Evolutionary conservation across 805 yeast genomes (phyloP).

Genomic region (Candida nemodendra): DNA sequence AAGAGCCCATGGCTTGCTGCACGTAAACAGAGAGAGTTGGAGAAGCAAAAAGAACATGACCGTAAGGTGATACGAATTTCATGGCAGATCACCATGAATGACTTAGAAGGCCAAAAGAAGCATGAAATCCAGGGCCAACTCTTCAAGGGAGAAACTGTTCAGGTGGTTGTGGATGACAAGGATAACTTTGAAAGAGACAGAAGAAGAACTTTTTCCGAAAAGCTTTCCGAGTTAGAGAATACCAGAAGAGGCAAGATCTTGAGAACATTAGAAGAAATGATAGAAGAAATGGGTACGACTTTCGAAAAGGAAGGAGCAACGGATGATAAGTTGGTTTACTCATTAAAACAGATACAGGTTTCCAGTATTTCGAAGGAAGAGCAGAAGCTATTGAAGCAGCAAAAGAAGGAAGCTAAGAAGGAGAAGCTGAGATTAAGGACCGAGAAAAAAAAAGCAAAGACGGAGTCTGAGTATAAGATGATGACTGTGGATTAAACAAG

Average conservation of each 20-base stretch:
- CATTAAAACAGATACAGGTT: slow-evolving; percentile 11
- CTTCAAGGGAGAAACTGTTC: slow-evolving; percentile 42
- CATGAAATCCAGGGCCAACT: slow-evolving; percentile 47
- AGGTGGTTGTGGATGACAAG: slow-evolving; percentile 41
- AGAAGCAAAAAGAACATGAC: slow-evolving; percentile 20
- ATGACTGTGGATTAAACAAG: slow-evolving; percentile 15
- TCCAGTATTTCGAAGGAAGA: slow-evolving; percentile 20
- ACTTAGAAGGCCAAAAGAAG: slow-evolving; percentile 50
- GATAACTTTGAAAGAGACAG: slow-evolving; percentile 24
- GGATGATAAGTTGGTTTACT: slow-evolving; percentile 18
- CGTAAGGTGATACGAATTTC: slow-evolving; percentile 49
- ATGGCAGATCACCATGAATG: slow-evolving; percentile 57
- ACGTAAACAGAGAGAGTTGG: slow-evolving; percentile 9
- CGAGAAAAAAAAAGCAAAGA: slow-evolving; percentile 16
- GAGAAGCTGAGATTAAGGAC: slow-evolving; percentile 27
- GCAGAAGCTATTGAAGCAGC: slow-evolving; percentile 31
- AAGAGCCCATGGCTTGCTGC: slow-evolving; percentile 15
- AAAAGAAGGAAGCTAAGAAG: slow-evolving; percentile 35
- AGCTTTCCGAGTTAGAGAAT: slow-evolving; percentile 32
- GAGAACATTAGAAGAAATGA: slow-evolving; percentile 27
- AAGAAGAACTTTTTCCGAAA: slow-evolving; percentile 4
- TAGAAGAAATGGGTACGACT: slow-evolving; percentile 26
- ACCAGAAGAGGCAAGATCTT: slow-evolving; percentile 35
- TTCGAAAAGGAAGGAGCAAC: slow-evolving; percentile 21
- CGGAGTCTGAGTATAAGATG: slow-evolving; percentile 11